A percentile compares a stretch with the other conserved stretches of the same genome.
Evolutionary conservation across 495 filamentous ascomycete genomes (phyloP).

Genomic region (Lentithecium fluviatile): DNA sequence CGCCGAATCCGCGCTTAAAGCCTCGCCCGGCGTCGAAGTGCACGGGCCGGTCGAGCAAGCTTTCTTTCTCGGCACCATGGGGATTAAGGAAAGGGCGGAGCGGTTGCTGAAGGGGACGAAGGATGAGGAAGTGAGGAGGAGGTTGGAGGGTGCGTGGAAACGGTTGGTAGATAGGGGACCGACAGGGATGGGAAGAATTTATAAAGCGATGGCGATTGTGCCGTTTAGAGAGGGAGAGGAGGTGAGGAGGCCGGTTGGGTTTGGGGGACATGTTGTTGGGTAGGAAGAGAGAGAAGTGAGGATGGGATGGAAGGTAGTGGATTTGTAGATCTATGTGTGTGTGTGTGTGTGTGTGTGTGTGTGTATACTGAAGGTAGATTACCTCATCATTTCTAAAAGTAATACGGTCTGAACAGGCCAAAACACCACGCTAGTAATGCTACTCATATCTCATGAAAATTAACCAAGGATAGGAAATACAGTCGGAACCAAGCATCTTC

Average conservation of each 20-base stretch:
- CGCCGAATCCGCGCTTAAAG: slow-evolving; percentile 73
- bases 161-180: slow-evolving; percentile 74
- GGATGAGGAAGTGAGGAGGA: slow-evolving; percentile 45
- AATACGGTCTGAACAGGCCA: too few species aligned
- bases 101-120: slow-evolving; percentile 56
- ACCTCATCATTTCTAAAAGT: too few species aligned
- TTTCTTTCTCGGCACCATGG: slow-evolving; percentile 72
- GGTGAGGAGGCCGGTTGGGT: slow-evolving; percentile 79
- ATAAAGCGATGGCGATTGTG: slow-evolving; percentile 88
- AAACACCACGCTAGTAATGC: too few species aligned
- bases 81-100: slow-evolving; percentile 73
- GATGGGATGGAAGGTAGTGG: not conserved
- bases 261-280: slow-evolving; percentile 69
- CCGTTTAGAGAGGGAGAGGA: slow-evolving; percentile 76
- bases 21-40: slow-evolving; percentile 78
- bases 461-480: too few species aligned
- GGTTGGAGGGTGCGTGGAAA: slow-evolving; percentile 71
- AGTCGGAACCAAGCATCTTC: too few species aligned
- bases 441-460: too few species aligned
- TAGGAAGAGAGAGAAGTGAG: not conserved
- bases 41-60: slow-evolving; percentile 92
- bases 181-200: slow-evolving; percentile 87
- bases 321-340: not conserved
- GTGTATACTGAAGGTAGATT: too few species aligned
- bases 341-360: too few species aligned